Percentiles rank a stretch among this genome's conserved stretches.
These are phyloP conservation scores for Poronia punctata DNA, from an alignment of 495 filamentous ascomycete species.

Conservation along the genomic window DNA sequence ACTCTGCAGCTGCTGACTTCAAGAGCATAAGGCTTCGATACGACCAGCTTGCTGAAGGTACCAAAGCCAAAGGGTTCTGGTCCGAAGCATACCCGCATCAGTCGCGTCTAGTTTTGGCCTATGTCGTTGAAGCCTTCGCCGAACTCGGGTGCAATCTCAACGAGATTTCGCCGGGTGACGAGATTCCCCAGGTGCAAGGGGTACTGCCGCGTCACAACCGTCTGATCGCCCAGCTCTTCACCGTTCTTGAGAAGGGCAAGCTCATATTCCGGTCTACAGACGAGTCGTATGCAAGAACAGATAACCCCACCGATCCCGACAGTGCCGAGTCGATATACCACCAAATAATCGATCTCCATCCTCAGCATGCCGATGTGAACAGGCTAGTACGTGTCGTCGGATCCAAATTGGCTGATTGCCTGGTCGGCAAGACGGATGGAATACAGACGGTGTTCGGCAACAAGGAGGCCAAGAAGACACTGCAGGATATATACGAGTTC, in stretches of 20 bases:
- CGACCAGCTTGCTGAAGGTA: slow-evolving; percentile 8
- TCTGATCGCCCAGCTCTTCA: slow-evolving; percentile 25
- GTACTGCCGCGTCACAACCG: slow-evolving; percentile 17
- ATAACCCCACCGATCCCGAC: neutral
- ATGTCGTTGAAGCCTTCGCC: slow-evolving; percentile 35
- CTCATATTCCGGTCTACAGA: neutral
- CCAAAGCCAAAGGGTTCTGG: slow-evolving; percentile 21
- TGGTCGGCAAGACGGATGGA: slow-evolving; percentile 26
- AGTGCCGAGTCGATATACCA: slow-evolving; percentile 4
- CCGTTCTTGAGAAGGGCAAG: slow-evolving; percentile 22
- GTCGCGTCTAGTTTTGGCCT: slow-evolving; percentile 30
- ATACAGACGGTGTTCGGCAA: slow-evolving; percentile 29
- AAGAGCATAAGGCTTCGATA: slow-evolving; percentile 8
- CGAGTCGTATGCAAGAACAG: neutral
- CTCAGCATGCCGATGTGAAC: slow-evolving; percentile 25
- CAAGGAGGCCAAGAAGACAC: slow-evolving; percentile 16
- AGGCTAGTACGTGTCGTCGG: slow-evolving; percentile 24
- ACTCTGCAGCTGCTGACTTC: slow-evolving; percentile 8
- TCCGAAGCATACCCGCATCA: slow-evolving; percentile 27
- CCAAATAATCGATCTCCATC: neutral
- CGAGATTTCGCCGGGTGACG: slow-evolving; percentile 16
- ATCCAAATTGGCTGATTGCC: slow-evolving; percentile 23
- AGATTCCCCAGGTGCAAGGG: slow-evolving; percentile 16
- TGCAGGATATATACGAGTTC: slow-evolving; percentile 26
- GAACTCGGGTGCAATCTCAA: slow-evolving; percentile 26